Percentiles rank a stretch among this genome's conserved stretches.
These are phyloP conservation scores for Candida labiduridarum DNA, from an alignment of 1,139 yeast species.

Conservation along the genomic window DNA sequence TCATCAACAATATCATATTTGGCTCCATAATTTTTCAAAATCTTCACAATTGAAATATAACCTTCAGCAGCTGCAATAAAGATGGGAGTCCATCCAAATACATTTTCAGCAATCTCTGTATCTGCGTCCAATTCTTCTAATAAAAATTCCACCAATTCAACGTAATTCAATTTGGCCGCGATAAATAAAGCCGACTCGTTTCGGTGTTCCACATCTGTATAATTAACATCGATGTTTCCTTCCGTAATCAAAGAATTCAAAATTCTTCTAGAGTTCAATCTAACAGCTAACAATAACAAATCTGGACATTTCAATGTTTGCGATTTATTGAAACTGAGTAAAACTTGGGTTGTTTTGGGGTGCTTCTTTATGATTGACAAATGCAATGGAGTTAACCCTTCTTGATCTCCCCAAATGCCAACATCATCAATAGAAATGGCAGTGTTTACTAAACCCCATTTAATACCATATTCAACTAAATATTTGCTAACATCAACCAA, in stretches of 20 bases:
- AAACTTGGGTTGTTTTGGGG: conserved; percentile 69
- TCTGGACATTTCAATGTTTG: conserved; percentile 45
- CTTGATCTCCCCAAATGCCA: conserved; percentile 80
- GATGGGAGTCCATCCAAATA: conserved; percentile 95
- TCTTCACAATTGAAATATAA: conserved; percentile 53
- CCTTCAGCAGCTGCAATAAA: conserved; percentile 94
- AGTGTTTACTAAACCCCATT: conserved; percentile 37
- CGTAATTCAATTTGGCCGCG: conserved; percentile 67
- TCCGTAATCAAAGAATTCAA: conserved; percentile 55
- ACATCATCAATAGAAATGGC: conserved; percentile 59
- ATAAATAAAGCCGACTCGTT: conserved; percentile 83
- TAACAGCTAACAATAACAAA: conserved; percentile 68
- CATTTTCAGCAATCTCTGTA: conserved; percentile 72
- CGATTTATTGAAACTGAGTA: conserved; percentile 52
- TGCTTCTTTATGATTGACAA: conserved; percentile 83
- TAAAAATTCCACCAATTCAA: conserved; percentile 56
- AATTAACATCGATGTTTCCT: conserved; percentile 67
- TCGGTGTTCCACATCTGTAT: conserved; percentile 53
- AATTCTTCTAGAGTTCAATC: conserved; percentile 63
- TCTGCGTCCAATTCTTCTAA: conserved; percentile 57
- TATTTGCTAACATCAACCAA: conserved; percentile 62
- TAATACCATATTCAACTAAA: conserved; percentile 48
- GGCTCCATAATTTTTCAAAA: conserved; percentile 58
- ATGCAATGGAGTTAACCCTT: conserved; percentile 79
- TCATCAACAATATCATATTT: conserved; percentile 64